Percentiles rank a stretch among this genome's conserved stretches.
These are phyloP conservation scores for Mucor circinelloides DNA, from an alignment of 371 early-diverging fungal species.

Conservation along the genomic window DNA sequence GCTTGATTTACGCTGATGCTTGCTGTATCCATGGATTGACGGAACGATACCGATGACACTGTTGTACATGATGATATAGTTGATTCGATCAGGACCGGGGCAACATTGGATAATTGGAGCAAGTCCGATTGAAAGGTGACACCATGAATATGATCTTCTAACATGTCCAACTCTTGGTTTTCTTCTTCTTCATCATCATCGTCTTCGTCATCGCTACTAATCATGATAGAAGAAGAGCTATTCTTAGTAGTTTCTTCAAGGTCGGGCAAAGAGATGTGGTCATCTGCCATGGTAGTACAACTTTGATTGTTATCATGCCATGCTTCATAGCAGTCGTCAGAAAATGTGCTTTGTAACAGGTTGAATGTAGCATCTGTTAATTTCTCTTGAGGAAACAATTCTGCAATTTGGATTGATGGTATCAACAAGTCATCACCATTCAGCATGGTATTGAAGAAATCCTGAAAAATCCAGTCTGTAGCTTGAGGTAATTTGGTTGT, in stretches of 20 bases:
- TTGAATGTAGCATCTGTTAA: background rate
- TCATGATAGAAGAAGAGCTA: background rate
- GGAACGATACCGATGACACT: slow-evolving; percentile 2
- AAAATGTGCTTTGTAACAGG: background rate
- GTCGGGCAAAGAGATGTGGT: slow-evolving; percentile 7
- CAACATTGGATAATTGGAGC: background rate
- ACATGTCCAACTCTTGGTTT: background rate
- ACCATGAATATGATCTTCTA: background rate
- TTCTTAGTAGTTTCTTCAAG: background rate
- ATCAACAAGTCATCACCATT: background rate
- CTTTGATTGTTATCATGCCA: background rate
- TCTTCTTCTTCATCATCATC: slow-evolving; percentile 8
- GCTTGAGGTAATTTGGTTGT: slow-evolving; percentile 21
- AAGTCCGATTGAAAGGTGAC: background rate
- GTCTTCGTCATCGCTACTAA: slow-evolving; percentile 3
- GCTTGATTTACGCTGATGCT: background rate
- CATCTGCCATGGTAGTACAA: slow-evolving; percentile 1
- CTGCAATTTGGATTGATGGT: background rate
- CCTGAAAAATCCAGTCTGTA: slow-evolving; percentile 23
- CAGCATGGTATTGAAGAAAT: slow-evolving; percentile 7
- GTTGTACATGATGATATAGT: slow-evolving; percentile 10
- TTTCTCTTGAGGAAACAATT: slow-evolving; percentile 1
- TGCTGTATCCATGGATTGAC: background rate
- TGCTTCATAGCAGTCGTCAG: background rate
- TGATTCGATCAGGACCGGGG: slow-evolving; percentile 6